Conservation (phyloP, 2,329 filamentous ascomycete species). For the Seiridium unicorne region DNA sequence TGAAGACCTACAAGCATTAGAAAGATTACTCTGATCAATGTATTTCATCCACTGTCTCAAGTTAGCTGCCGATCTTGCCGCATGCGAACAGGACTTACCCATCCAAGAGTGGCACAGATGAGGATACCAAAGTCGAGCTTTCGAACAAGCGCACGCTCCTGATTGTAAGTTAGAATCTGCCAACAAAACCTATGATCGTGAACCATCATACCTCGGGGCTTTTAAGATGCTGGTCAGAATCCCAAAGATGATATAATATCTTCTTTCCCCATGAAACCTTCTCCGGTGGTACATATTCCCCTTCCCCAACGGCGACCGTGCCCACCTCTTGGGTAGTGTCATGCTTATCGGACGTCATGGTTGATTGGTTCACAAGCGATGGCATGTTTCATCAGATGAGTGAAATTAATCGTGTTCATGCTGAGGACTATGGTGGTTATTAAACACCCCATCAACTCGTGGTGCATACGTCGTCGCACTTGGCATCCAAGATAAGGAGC, state of each 20-base stretch:
- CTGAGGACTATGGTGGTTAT: no score
- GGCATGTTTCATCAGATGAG: no score
- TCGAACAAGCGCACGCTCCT: constrained; percentile 10
- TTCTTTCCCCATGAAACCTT: constrained; percentile 8
- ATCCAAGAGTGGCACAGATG: constrained; percentile 10
- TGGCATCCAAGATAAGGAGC: no score
- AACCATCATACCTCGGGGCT: constrained; percentile 1
- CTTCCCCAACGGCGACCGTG: neutral
- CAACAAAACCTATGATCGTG: no score
- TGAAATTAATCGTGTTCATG: no score
- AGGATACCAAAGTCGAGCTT: constrained; percentile 13
- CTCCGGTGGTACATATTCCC: neutral
- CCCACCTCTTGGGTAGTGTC: neutral
- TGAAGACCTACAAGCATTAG: constrained; percentile 8
- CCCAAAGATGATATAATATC: constrained; percentile 12
- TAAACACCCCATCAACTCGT: no score
- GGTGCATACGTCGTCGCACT: no score
- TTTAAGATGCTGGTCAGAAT: constrained; percentile 12
- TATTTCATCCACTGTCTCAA: constrained; percentile 12
- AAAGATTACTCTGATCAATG: constrained; percentile 9
- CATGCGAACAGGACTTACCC: neutral
- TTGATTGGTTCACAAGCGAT: no score
- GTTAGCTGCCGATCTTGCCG: neutral
- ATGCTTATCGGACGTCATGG: no score
- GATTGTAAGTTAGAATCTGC: neutral